Conservation (phyloP, 2,329 filamentous ascomycete species). For the Helotiales sp. region DNA sequence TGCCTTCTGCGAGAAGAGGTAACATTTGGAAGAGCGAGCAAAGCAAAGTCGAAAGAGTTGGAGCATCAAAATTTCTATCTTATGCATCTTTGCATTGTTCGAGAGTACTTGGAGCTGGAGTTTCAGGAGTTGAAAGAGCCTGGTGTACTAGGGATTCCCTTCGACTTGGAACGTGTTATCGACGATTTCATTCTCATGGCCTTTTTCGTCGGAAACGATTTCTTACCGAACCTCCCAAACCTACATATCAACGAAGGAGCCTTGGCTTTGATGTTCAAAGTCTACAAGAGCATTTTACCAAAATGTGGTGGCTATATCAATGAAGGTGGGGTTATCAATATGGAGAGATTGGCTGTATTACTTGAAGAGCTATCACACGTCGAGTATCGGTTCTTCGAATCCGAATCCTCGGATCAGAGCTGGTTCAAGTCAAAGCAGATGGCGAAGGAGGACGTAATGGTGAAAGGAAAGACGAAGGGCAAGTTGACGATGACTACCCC, state of each 20-base stretch:
- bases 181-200: constrained; percentile 99
- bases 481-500: constrained; percentile 73
- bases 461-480: constrained; percentile 60
- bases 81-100: constrained; percentile 94
- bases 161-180: constrained; percentile 94
- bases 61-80: constrained; percentile 99
- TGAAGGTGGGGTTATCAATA: constrained; percentile 88
- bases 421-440: constrained; percentile 90
- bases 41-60: constrained; percentile 90
- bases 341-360: constrained; percentile 74
- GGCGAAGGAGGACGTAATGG: constrained; percentile 66
- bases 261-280: constrained; percentile 92
- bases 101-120: constrained; percentile 94
- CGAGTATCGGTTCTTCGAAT: constrained; percentile 90
- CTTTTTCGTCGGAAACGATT: constrained; percentile 99
- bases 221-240: constrained; percentile 92
- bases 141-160: constrained; percentile 71
- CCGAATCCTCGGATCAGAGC: constrained; percentile 81
- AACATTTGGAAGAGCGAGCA: constrained; percentile 86
- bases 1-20: constrained; percentile 96
- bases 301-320: constrained; percentile 94
- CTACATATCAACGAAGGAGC: constrained; percentile 98
- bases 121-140: constrained; percentile 87
- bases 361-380: constrained; percentile 84
- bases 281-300: constrained; percentile 90